A percentile compares a stretch with the other conserved stretches of the same genome.
Conservation (phyloP, 2,329 filamentous ascomycete species). For the Colletotrichum eremochloae region DNA sequence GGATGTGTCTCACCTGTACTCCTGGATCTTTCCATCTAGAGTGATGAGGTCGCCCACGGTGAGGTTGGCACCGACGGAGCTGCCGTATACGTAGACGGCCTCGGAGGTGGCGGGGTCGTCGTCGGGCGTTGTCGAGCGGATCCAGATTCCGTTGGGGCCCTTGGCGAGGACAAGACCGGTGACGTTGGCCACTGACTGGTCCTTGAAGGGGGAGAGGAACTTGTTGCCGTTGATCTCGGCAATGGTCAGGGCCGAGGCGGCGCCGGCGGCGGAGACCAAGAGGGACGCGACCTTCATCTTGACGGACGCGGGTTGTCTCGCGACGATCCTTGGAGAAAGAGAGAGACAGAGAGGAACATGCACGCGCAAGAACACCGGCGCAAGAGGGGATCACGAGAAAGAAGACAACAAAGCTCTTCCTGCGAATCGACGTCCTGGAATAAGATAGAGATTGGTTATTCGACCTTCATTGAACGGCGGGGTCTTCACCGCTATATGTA, state of each 20-base stretch:
- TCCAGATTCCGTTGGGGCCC: conserved; percentile 71
- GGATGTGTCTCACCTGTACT: conserved; percentile 61
- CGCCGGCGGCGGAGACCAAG: conserved; percentile 48
- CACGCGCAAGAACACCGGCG: conserved; percentile 6
- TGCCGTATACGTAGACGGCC: conserved; percentile 74
- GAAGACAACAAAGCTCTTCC: conserved; percentile 14
- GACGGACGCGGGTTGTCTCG: background rate
- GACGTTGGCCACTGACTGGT: conserved; percentile 69
- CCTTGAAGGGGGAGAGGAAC: conserved; percentile 72
- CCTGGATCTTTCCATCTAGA: conserved; percentile 70
- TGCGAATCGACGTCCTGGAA: conserved; percentile 31
- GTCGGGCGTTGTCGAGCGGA: conserved; percentile 71
- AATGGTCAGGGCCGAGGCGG: conserved; percentile 61
- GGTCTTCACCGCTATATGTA: conserved; percentile 8
- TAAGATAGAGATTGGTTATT: conserved; percentile 4
- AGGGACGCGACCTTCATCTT: conserved; percentile 51
- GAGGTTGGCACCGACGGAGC: conserved; percentile 62
- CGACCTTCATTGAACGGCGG: background rate
- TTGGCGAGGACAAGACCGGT: conserved; percentile 76
- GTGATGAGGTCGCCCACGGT: conserved; percentile 74
- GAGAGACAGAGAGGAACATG: background rate
- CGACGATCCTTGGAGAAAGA: background rate
- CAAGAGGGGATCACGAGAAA: conserved; percentile 19
- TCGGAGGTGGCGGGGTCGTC: conserved; percentile 70
- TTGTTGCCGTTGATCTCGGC: conserved; percentile 75